Base-by-base conservation (phyloP, 2,329 filamentous ascomycete genomes). In the Eutypa lata region DNA sequence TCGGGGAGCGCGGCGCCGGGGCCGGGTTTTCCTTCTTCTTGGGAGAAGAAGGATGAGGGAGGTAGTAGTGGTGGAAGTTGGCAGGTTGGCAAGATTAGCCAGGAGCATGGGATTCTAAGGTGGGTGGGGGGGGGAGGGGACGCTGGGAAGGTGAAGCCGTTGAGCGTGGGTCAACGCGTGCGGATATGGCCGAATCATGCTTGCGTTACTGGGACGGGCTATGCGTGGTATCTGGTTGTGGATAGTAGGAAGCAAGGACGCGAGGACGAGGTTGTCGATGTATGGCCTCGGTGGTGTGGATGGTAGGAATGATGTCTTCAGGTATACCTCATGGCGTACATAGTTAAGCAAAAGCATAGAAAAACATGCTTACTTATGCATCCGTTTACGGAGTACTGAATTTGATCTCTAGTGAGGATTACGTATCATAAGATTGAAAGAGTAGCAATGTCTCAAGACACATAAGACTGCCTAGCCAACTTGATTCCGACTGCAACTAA, bases 121-220 rank as follows among this genome's bases (percentile, higher is more conserved):
- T 91, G 87, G 82, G 71, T 73, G 14, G 71, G 73, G 1, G 57
- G 65, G 13, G 71, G 75, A 38, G 77, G 76, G 0, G 67, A 74
- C 11, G 68, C 74, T n/a, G 69, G 79, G 47, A 71, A 71, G n/a
- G 68, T 74, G 42, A 69, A 79, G 42, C 65, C 71, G 46, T 65
- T 90, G 53, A 57, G 68, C 2, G 73, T 90, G 31, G 89, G 89
- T 0, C 81, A 90, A 64, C 83, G 83, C 62, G 70, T 92, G 24
- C 76, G 83, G 53, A 73, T 93, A 7, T 92, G 87, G 84, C 89
- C 89, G 0, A 93, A 93, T 61, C 90, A 94, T 71, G 84, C 89
- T 35, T 94, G 90, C 66, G 87, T 93, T 60, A 82, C 89, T 1
- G 86, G 87, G 0, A 85, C 84, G 0, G 81, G 82, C 26, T 89